Evolutionary conservation across 1,284 basidiomycete species (phyloP).

Genomic region (Austropuccinia psidii): DNA sequence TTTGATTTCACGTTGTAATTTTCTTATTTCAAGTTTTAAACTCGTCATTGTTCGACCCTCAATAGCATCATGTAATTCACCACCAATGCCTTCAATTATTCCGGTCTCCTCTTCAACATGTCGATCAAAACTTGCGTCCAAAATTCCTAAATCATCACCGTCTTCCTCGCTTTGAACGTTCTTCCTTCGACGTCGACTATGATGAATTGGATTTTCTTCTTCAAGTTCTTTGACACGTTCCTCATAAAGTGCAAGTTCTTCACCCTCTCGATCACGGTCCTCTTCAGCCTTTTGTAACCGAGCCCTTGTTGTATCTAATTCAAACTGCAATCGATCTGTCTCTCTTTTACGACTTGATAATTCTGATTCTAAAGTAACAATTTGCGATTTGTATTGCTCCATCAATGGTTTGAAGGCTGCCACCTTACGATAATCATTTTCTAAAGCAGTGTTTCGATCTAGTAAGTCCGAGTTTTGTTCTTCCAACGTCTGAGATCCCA

Average conservation of each 20-base stretch:
- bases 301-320: slow-evolving; percentile 64
- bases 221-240: slow-evolving; percentile 32
- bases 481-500: slow-evolving; percentile 61
- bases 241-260: slow-evolving; percentile 30
- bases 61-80: slow-evolving; percentile 30
- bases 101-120: slow-evolving; percentile 28
- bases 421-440: slow-evolving; percentile 81
- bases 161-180: not conserved
- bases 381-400: slow-evolving; percentile 85
- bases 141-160: not conserved
- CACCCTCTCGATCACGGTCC: slow-evolving; percentile 43
- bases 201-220: slow-evolving; percentile 24
- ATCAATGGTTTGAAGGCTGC: slow-evolving; percentile 77
- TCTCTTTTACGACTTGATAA: slow-evolving; percentile 60
- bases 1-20: slow-evolving; percentile 27
- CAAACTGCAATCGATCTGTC: slow-evolving; percentile 62
- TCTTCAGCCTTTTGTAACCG: slow-evolving; percentile 55
- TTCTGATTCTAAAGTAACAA: slow-evolving; percentile 70
- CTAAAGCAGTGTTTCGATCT: slow-evolving; percentile 78
- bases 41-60: slow-evolving; percentile 34
- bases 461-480: slow-evolving; percentile 85
- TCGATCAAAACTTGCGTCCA: slow-evolving; percentile 26
- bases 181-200: slow-evolving; percentile 15
- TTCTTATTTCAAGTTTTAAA: slow-evolving; percentile 29
- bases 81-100: slow-evolving; percentile 23